Evolutionary conservation across 352 stramenopile genomes (phyloP), one percentile per base, ranked within the genome.

Genomic region (Pelagophyceae sp.): DNA sequence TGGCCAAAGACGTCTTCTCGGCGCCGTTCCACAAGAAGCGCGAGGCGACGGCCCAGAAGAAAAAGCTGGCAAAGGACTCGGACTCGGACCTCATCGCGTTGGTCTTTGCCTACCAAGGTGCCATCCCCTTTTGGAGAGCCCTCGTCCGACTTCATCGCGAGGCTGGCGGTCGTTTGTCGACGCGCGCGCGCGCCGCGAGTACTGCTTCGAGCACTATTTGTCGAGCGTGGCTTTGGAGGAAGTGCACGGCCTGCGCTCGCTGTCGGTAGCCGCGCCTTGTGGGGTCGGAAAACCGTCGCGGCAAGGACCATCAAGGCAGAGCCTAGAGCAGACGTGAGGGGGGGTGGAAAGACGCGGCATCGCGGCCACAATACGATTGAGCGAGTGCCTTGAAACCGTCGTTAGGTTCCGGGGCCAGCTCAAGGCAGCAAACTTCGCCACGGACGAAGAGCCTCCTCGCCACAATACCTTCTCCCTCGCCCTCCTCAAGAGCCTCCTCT

Each of bases 1-100:
- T n/a, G 6, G 38, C 78, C 27, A 76, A 87, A 35, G 87, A 78
- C 77, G 85, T 88, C 17, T 94, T 94, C 78, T 78, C 92, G 20
- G 61, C 61, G 11, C 61, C 61, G 11, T 27, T 27, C 29, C 61
- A 71, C 29, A 37, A 40, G 33, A 27, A 31, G 5, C 17, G n/a
- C 15, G 61, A 71, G 61, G 61, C 61, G 3, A 3, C 61, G 61
- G 29, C 33, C 3, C 6, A 17, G 29, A 71, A 71, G 61, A 3
- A 37, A 31, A 17, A 29, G 15, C n/a, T 71, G n/a, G 61, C 61
- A 1, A 17, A 37, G 31, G 61, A 29, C 61, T 23, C 5, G 15
- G 61, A 40, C 1, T 38, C 15, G 15, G 61, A 71, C n/a, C n/a
- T 71, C 15, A 3, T 71, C 15, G 61, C 61, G 6, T 17, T 40